These are phyloP conservation scores for Epichloe coenophiala DNA, from an alignment of 2,329 filamentous ascomycete species.

Conservation along the genomic window DNA sequence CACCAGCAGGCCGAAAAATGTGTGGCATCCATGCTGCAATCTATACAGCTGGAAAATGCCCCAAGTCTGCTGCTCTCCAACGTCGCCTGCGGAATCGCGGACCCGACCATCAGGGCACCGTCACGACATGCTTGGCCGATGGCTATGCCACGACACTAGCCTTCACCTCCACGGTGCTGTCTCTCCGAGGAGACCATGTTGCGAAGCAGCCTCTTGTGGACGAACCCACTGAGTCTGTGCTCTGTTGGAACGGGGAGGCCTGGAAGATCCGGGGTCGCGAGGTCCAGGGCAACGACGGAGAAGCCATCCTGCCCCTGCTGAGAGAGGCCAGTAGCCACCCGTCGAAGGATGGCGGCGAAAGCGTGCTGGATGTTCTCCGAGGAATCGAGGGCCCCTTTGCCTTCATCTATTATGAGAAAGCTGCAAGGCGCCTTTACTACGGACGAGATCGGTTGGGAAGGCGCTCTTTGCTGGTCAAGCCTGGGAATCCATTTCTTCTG, in stretches of 20 bases:
- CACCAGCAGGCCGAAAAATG: constrained; percentile 25
- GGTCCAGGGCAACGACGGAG: constrained; percentile 68
- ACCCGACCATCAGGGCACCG: constrained; percentile 42
- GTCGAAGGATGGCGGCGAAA: constrained; percentile 9
- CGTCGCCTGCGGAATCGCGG: constrained; percentile 40
- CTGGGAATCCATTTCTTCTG: constrained; percentile 40
- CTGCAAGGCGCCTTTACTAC: constrained; percentile 54
- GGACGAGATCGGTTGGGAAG: constrained; percentile 79
- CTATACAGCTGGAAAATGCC: constrained; percentile 18
- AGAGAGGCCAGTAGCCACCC: constrained; percentile 23
- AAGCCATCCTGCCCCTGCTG: constrained; percentile 51
- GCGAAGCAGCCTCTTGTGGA: constrained; percentile 61
- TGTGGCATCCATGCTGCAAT: constrained; percentile 47
- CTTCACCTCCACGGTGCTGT: constrained; percentile 77
- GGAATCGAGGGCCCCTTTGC: constrained; percentile 73
- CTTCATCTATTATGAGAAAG: constrained; percentile 67
- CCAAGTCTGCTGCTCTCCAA: constrained; percentile 23
- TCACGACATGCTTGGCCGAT: constrained; percentile 17
- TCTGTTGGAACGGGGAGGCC: constrained; percentile 97
- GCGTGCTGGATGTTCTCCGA: constrained; percentile 39
- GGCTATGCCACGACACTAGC: constrained; percentile 31
- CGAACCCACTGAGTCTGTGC: constrained; percentile 40
- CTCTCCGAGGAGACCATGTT: constrained; percentile 63
- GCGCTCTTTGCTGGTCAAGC: constrained; percentile 58
- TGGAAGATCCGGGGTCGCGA: constrained; percentile 55